Evolutionary conservation across 1,139 yeast genomes (phyloP).

Genomic region (Yamadazyma kanchanaburiensis): DNA sequence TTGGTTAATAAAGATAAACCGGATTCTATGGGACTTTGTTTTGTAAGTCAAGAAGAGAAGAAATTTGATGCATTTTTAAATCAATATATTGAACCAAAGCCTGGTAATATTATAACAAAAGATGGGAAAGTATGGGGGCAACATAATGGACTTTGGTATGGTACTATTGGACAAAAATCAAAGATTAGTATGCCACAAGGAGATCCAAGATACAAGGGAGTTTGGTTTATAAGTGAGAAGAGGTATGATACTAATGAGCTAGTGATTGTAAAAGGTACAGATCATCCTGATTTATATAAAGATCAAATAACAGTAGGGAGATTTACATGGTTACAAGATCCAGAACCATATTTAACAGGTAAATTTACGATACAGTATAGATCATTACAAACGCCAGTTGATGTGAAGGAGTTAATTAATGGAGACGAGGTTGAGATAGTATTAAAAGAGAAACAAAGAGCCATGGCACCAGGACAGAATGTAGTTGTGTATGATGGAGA

Average conservation of each 20-base stretch:
- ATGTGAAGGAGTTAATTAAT: slow-evolving; percentile 16
- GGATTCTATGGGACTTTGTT: slow-evolving; percentile 94
- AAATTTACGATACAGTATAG: slow-evolving; percentile 56
- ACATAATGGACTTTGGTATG: slow-evolving; percentile 89
- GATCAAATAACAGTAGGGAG: slow-evolving; percentile 36
- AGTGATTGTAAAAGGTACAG: slow-evolving; percentile 73
- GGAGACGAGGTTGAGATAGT: slow-evolving; percentile 22
- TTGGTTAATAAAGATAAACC: slow-evolving; percentile 74
- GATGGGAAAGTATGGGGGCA: slow-evolving; percentile 76
- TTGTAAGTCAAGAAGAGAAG: slow-evolving; percentile 72
- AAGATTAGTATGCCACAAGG: slow-evolving; percentile 54
- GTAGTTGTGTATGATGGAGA: slow-evolving; percentile 68
- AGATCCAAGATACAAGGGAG: slow-evolving; percentile 63
- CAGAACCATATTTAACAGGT: slow-evolving; percentile 10
- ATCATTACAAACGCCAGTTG: slow-evolving; percentile 60
- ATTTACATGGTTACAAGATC: slow-evolving; percentile 36
- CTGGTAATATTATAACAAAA: slow-evolving; percentile 74
- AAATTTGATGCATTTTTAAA: slow-evolving; percentile 71
- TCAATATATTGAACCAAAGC: slow-evolving; percentile 68
- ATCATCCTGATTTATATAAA: slow-evolving; percentile 55
- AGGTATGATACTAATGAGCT: slow-evolving; percentile 61
- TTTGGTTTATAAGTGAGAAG: slow-evolving; percentile 85
- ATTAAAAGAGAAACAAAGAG: slow-evolving; percentile 50
- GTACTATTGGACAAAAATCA: slow-evolving; percentile 82
- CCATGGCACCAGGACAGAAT: slow-evolving; percentile 89